These are phyloP conservation scores for Rubus idaeus DNA, from an alignment of 306 rosid genomes.

Conservation along the genomic window DNA sequence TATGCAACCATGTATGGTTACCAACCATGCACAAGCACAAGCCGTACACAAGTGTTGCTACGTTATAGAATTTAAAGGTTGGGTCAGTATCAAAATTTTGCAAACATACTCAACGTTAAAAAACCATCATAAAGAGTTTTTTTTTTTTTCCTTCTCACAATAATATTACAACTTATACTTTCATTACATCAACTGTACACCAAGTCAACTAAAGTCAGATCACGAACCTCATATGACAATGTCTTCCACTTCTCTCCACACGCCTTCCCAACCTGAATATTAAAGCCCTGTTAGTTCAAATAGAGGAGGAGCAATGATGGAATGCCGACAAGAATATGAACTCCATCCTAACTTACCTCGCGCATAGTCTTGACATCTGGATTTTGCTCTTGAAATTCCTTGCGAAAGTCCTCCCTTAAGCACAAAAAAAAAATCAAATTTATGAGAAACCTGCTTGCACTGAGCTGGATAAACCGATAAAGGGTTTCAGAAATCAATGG, in stretches of 20 bases:
- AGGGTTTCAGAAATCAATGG: neutral
- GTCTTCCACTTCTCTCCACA: conserved; percentile 98
- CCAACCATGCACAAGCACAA: neutral
- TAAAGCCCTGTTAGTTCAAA: conserved; percentile 16
- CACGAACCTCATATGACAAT: conserved; percentile 80
- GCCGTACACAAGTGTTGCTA: neutral
- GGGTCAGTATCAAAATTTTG: neutral
- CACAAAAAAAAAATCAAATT: conserved; percentile 33
- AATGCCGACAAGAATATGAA: conserved; percentile 1
- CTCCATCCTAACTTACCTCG: conserved; percentile 48
- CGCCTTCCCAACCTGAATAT: conserved; percentile 85
- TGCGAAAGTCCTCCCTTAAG: conserved; percentile 90
- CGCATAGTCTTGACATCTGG: conserved; percentile 90
- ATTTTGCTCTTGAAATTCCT: conserved; percentile 76
- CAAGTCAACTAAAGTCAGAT: conserved; percentile 17
- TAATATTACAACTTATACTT: neutral
- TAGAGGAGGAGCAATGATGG: neutral
- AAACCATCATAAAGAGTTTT: neutral
- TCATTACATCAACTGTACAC: neutral
- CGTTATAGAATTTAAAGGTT: neutral
- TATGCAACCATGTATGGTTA: neutral
- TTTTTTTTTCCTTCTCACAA: neutral
- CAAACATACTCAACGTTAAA: neutral
- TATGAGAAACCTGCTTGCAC: conserved; percentile 24
- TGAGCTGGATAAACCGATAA: conserved; percentile 16